Evolutionary conservation across 1,284 basidiomycete genomes (phyloP).

Genomic region (Trametes hirsuta): DNA sequence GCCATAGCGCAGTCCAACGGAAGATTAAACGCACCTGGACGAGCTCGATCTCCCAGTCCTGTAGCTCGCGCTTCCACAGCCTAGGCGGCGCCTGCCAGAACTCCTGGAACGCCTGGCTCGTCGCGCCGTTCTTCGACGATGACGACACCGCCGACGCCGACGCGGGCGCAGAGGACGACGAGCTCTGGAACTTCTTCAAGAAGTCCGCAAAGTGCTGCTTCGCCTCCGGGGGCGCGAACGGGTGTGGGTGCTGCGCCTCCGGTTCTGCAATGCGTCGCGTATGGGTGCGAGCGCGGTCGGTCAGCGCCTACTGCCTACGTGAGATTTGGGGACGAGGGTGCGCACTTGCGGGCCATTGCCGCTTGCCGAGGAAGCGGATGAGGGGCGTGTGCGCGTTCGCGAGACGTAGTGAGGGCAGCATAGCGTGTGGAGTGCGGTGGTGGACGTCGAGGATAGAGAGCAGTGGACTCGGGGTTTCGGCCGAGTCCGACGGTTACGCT

Average conservation of each 20-base stretch:
- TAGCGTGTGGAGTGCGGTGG: conserved; percentile 28
- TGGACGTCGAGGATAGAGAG: not conserved
- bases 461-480: conserved; percentile 14
- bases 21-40: conserved; percentile 62
- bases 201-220: conserved; percentile 66
- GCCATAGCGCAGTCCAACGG: not conserved
- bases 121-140: conserved; percentile 30
- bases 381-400: conserved; percentile 59
- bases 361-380: conserved; percentile 81
- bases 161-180: conserved; percentile 31
- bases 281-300: not conserved
- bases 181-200: conserved; percentile 50
- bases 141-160: conserved; percentile 28
- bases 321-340: not conserved
- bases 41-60: conserved; percentile 78
- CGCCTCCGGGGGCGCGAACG: conserved; percentile 73
- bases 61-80: conserved; percentile 65
- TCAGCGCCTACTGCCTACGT: not conserved
- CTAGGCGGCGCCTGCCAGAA: conserved; percentile 82
- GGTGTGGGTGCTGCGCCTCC: conserved; percentile 71
- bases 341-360: conserved; percentile 62
- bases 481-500: conserved; percentile 11
- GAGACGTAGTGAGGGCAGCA: conserved; percentile 53
- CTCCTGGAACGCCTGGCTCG: conserved; percentile 49
- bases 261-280: conserved; percentile 44